A percentile compares a stretch with the other conserved stretches of the same genome.
Evolutionary conservation across 306 rosid species (phyloP).

Genomic region (Cucurbita pepo): DNA sequence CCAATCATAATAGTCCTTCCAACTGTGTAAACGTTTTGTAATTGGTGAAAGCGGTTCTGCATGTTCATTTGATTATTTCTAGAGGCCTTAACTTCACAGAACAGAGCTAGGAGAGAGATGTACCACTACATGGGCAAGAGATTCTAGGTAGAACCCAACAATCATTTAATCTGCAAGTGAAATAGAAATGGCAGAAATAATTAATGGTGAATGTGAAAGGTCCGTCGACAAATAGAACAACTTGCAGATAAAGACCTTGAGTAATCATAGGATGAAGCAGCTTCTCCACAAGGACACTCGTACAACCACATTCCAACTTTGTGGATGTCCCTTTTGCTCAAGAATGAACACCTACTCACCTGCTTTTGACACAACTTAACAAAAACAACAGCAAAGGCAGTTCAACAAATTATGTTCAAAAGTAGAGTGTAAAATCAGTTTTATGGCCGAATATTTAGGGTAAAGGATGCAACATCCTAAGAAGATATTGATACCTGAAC

Average conservation of each 20-base stretch:
- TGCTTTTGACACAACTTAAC: conserved; percentile 46
- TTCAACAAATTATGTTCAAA: neutral
- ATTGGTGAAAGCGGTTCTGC: conserved; percentile 42
- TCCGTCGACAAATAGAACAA: neutral
- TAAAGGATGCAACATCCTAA: neutral
- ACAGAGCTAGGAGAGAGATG: conserved; percentile 8
- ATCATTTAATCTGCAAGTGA: conserved; percentile 28
- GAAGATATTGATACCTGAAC: conserved; percentile 27
- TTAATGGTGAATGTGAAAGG: neutral
- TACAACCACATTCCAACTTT: conserved; percentile 59
- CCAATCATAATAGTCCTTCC: conserved; percentile 81
- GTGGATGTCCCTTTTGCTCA: conserved; percentile 56
- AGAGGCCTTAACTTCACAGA: conserved; percentile 1
- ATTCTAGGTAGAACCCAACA: conserved; percentile 51
- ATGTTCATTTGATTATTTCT: conserved; percentile 10
- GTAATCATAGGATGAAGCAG: conserved; percentile 27
- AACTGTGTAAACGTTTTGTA: conserved; percentile 33
- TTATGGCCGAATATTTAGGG: neutral
- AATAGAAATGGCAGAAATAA: conserved; percentile 1
- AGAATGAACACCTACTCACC: conserved; percentile 65
- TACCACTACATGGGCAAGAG: conserved; percentile 72
- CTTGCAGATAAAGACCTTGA: conserved; percentile 27
- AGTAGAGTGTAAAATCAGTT: neutral
- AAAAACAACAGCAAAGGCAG: conserved; percentile 6
- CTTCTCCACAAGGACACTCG: conserved; percentile 57